Evolutionary conservation across 1,284 basidiomycete species (phyloP), one percentile per base, ranked within the genome.

Genomic region (Cutaneotrichosporon daszewskae): DNA sequence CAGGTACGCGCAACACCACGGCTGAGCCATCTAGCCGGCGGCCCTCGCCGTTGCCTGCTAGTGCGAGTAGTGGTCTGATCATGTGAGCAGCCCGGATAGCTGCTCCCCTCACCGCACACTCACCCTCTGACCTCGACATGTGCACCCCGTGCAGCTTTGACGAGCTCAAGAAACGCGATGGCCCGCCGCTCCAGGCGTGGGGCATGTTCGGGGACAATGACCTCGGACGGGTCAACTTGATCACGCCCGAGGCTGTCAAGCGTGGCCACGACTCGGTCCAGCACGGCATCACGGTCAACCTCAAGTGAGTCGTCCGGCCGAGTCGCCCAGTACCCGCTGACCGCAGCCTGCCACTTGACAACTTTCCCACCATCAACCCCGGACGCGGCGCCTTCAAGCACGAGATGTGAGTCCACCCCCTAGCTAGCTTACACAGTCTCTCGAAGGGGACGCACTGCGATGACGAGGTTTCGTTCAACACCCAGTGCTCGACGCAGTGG

Each of bases 401-500:
- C 37, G 43, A 47, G 25, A 49, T 60, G 57, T 57, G 36, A 47
- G 51, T 43, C 9, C 22, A 5, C 13, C 19, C n/a, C n/a, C n/a
- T n/a, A n/a, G 28, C 5, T 32, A 19, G 18, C 36, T 37, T 54
- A 2, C 7, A 23, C 31, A 40, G 59, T 16, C 36, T 45, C 2
- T 41, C 53, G 25, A 43, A 55, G 12, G 47, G 37, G 0, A 46
- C 58, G 43, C 52, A 40, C 24, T 57, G 57, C 39, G 62, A 64
- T 45, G 70, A 71, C 34, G 37, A 56, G 26, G 45, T 72, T 9
- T 40, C 59, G 13, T 50, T 71, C 53, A 73, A 73, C 45, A 69
- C 69, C 5, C 71, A 73, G 53, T 55, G 54, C 11, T 65, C 65
- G 17, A 64, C 68, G 8, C 72, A 73, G 38, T 71, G 70, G 69